Evolutionary conservation across 345 rosid genomes (phyloP).

Genomic region (Camelina neglecta): DNA sequence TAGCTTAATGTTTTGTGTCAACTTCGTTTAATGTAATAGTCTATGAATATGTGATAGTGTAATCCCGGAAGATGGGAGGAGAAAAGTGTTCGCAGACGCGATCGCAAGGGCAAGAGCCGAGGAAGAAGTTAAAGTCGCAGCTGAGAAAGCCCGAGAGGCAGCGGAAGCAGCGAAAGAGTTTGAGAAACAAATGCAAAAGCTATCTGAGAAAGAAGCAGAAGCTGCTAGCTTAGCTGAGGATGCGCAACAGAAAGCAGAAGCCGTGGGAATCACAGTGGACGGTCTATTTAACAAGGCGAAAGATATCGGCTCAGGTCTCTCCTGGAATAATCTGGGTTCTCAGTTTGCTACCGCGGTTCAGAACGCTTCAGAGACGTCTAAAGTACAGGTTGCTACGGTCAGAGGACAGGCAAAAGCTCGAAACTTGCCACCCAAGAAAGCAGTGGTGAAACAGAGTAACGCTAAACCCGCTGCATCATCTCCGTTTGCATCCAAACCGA

Average conservation of each 20-base stretch:
- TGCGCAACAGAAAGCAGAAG: constrained; percentile 63
- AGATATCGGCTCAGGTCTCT: constrained; percentile 64
- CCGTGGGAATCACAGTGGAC: constrained; percentile 56
- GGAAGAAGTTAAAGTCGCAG: constrained; percentile 64
- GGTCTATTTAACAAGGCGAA: constrained; percentile 66
- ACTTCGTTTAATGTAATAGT: constrained; percentile 4
- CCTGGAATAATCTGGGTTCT: constrained; percentile 73
- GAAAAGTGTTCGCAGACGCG: constrained; percentile 69
- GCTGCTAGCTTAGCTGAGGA: constrained; percentile 67
- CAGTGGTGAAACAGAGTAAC: constrained; percentile 52
- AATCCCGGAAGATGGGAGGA: constrained; percentile 89
- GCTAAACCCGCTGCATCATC: constrained; percentile 43
- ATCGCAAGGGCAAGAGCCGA: constrained; percentile 67
- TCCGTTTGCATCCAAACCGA: constrained; percentile 45
- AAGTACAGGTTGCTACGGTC: constrained; percentile 79
- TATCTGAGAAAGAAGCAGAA: constrained; percentile 58
- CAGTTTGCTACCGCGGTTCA: constrained; percentile 64
- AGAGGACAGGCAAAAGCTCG: constrained; percentile 90
- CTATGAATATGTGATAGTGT: constrained; percentile 48
- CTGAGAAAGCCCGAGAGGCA: constrained; percentile 66
- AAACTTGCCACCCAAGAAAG: constrained; percentile 63
- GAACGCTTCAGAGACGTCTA: constrained; percentile 48
- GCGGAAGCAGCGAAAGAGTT: constrained; percentile 52
- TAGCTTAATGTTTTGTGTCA: background rate
- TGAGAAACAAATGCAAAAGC: constrained; percentile 55